These are phyloP conservation scores for Rubia tinctorum DNA, from an alignment of 305 asterid species.

Conservation along the genomic window DNA sequence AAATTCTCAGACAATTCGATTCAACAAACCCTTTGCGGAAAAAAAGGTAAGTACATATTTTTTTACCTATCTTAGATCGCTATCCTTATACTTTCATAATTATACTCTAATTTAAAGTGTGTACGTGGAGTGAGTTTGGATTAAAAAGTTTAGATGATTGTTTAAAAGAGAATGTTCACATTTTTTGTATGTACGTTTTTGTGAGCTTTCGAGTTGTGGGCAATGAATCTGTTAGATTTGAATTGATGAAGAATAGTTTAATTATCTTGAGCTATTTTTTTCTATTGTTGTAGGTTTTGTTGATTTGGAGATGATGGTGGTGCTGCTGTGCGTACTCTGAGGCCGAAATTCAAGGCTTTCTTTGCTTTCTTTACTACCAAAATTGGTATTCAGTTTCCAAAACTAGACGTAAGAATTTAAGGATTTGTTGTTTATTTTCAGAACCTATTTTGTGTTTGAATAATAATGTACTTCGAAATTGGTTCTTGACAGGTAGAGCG, in stretches of 20 bases:
- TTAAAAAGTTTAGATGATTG: not conserved
- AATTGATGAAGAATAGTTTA: not conserved
- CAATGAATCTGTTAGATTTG: not conserved
- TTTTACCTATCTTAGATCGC: too few species aligned
- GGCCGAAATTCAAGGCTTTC: conserved; percentile 61
- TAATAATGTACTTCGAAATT: conserved; percentile 11
- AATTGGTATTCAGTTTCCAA: conserved; percentile 55
- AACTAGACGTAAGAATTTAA: conserved; percentile 52
- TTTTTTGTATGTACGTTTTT: too few species aligned
- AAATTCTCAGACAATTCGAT: conserved; percentile 82
- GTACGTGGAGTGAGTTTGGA: not conserved
- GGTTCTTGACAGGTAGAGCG: conserved; percentile 50
- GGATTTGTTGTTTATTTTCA: not conserved
- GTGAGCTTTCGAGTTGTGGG: too few species aligned
- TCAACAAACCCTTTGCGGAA: conserved; percentile 62
- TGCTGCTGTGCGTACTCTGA: conserved; percentile 58
- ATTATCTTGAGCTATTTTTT: not conserved
- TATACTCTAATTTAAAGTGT: not conserved
- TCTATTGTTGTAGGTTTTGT: conserved; percentile 41
- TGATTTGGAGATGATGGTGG: conserved; percentile 87
- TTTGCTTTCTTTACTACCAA: conserved; percentile 54
- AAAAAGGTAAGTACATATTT: conserved; percentile 60
- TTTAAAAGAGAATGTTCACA: too few species aligned
- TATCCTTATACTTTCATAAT: too few species aligned
- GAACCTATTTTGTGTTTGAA: not conserved